These are phyloP conservation scores for Ceratonia siliqua DNA, from an alignment of 306 rosid genomes.

Conservation along the genomic window DNA sequence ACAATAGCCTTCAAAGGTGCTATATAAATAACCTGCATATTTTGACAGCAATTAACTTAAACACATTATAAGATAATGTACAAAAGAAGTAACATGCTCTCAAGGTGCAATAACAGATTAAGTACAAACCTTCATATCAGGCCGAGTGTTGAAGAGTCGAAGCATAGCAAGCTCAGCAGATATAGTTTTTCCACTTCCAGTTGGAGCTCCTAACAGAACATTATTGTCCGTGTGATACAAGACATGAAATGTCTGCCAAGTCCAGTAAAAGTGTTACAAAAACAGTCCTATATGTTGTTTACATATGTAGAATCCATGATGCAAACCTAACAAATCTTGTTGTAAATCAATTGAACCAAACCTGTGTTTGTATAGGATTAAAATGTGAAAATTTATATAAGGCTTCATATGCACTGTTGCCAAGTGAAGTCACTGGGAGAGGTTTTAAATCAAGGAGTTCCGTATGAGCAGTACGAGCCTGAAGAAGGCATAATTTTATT, in stretches of 20 bases:
- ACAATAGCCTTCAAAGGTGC: conserved; percentile 99
- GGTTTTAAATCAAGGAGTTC: conserved; percentile 95
- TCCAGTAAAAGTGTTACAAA: conserved; percentile 32
- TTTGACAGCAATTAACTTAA: conserved; percentile 2
- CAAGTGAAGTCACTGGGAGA: conserved; percentile 85
- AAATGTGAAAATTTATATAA: conserved; percentile 88
- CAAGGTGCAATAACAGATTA: conserved; percentile 24
- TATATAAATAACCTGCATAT: conserved; percentile 84
- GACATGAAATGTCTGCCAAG: conserved; percentile 81
- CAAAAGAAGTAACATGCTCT: conserved; percentile 5
- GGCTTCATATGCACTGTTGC: conserved; percentile 69
- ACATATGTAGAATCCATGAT: conserved; percentile 19
- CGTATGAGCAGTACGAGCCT: conserved; percentile 84
- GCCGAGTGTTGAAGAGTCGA: conserved; percentile 84
- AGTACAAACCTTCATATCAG: conserved; percentile 88
- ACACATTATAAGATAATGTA: conserved; percentile 27
- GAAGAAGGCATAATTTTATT: conserved; percentile 34
- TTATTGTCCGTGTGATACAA: conserved; percentile 89
- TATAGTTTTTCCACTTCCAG: conserved; percentile 99
- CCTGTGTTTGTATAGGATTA: conserved; percentile 99
- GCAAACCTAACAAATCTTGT: conserved; percentile 26
- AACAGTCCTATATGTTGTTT: conserved; percentile 11
- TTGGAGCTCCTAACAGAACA: conserved; percentile 95
- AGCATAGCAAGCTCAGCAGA: conserved; percentile 99
- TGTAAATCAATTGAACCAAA: conserved; percentile 40